A percentile compares a stretch with the other conserved stretches of the same genome.
Evolutionary conservation across 2,329 filamentous ascomycete genomes (phyloP).

Genomic region (Cercospora sp.): DNA sequence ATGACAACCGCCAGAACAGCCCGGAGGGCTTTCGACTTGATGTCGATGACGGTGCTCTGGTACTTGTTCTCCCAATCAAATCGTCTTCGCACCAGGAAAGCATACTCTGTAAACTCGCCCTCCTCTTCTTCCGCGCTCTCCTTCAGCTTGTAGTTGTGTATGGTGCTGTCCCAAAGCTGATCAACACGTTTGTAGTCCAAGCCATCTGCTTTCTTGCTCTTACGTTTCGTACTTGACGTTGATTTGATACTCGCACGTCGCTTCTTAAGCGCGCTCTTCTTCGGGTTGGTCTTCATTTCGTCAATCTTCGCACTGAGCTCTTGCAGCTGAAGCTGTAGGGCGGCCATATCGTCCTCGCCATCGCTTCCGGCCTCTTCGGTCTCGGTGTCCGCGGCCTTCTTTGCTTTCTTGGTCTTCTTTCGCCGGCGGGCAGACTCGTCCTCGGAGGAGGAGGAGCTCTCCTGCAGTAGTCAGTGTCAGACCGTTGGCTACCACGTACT

Average conservation of each 20-base stretch:
- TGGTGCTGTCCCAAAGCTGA: constrained; percentile 58
- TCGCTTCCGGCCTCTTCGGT: constrained; percentile 25
- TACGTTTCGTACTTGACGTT: constrained; percentile 25
- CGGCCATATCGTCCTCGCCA: constrained; percentile 20
- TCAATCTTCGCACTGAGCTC: constrained; percentile 27
- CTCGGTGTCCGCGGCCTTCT: constrained; percentile 21
- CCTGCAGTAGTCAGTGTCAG: not conserved
- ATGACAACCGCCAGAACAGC: constrained; percentile 71
- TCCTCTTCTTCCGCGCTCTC: constrained; percentile 66
- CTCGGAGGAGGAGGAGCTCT: constrained; percentile 25
- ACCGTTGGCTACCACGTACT: not conserved
- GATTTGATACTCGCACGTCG: constrained; percentile 28
- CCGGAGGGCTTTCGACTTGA: constrained; percentile 78
- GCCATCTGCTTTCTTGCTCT: constrained; percentile 40
- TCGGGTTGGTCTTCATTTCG: constrained; percentile 24
- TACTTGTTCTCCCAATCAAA: constrained; percentile 87
- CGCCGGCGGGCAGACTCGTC: constrained; percentile 28
- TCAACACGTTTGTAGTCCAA: constrained; percentile 71
- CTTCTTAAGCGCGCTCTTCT: constrained; percentile 24
- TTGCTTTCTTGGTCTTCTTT: constrained; percentile 29
- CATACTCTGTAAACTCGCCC: constrained; percentile 72
- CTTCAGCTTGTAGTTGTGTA: constrained; percentile 67
- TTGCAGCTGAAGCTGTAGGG: constrained; percentile 25
- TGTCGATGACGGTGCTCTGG: constrained; percentile 71
- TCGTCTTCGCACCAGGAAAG: constrained; percentile 78